Conservation (phyloP, 2,329 filamentous ascomycete species). For the Fusarium luffae region DNA sequence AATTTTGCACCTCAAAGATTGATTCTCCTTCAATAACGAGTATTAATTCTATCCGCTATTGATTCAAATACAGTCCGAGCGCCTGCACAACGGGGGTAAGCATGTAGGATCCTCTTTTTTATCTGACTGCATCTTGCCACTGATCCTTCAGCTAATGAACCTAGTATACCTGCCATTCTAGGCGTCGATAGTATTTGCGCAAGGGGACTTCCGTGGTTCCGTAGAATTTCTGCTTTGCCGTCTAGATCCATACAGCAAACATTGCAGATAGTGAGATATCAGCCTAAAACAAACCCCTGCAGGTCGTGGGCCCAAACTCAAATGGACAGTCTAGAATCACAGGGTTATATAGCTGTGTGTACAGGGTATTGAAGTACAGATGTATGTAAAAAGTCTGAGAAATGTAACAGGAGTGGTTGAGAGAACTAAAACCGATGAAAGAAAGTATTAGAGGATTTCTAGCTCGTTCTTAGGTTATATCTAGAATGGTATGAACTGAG, state of each 20-base stretch:
- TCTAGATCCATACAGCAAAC: neutral
- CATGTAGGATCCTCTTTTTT: neutral
- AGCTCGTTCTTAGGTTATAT: rapidly evolving
- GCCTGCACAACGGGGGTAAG: neutral
- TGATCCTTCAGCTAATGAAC: neutral
- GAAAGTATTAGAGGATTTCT: neutral
- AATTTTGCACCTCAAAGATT: rapidly evolving
- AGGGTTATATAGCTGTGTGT: neutral
- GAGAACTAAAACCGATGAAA: neutral
- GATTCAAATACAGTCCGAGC: neutral
- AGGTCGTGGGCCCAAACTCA: too few relatives aligned
- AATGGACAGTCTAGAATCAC: neutral
- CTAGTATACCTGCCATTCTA: neutral
- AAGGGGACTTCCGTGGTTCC: neutral
- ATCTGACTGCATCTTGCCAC: neutral
- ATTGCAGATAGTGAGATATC: neutral
- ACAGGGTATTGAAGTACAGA: neutral
- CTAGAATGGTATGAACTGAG: rapidly evolving
- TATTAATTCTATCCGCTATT: rapidly evolving
- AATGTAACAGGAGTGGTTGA: rapidly evolving
- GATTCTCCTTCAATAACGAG: neutral
- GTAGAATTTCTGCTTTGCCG: neutral
- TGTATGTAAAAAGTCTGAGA: rapidly evolving
- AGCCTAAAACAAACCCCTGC: neutral
- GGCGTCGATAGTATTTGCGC: neutral